A percentile compares a stretch with the other conserved stretches of the same genome.
These are phyloP conservation scores for Mycena citricolor DNA, from an alignment of 1,284 basidiomycete species.

Conservation along the genomic window DNA sequence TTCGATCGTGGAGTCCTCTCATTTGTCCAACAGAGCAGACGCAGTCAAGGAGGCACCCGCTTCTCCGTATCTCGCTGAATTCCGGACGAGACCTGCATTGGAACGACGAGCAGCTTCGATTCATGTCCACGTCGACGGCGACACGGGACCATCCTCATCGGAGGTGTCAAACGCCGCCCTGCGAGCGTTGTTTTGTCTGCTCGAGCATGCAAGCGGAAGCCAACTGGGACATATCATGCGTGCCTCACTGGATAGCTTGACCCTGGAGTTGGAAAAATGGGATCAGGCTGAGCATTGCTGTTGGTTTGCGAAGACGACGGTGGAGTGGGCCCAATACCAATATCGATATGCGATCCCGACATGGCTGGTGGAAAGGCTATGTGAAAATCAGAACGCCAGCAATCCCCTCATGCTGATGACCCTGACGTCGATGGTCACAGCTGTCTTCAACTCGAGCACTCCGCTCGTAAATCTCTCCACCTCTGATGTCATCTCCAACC, in stretches of 20 bases:
- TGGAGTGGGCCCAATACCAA: slow-evolving; percentile 88
- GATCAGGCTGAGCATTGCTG: slow-evolving; percentile 70
- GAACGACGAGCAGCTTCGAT: slow-evolving; percentile 86
- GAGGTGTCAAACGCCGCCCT: slow-evolving; percentile 80
- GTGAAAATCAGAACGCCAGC: slow-evolving; percentile 63
- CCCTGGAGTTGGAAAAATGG: slow-evolving; percentile 65
- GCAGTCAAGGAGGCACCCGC: slow-evolving; percentile 66
- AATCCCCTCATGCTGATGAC: slow-evolving; percentile 61
- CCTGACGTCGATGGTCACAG: slow-evolving; percentile 81
- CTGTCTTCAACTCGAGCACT: slow-evolving; percentile 78
- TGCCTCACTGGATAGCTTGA: slow-evolving; percentile 67
- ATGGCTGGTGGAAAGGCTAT: slow-evolving; percentile 79
- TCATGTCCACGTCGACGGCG: slow-evolving; percentile 83
- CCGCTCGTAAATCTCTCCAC: slow-evolving; percentile 90
- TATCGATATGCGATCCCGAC: slow-evolving; percentile 91
- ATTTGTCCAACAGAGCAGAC: slow-evolving; percentile 43
- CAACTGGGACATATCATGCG: slow-evolving; percentile 78
- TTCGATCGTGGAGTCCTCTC: not conserved
- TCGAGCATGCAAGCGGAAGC: slow-evolving; percentile 74
- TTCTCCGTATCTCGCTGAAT: slow-evolving; percentile 79
- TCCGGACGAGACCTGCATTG: slow-evolving; percentile 70
- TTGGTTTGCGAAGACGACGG: slow-evolving; percentile 78
- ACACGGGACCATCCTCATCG: slow-evolving; percentile 74
- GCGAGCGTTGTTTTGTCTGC: slow-evolving; percentile 69
- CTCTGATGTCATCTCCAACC: slow-evolving; percentile 81